Evolutionary conservation across 192 early-diverging fungal genomes (phyloP).

Genomic region (Rhizophagus sp.): DNA sequence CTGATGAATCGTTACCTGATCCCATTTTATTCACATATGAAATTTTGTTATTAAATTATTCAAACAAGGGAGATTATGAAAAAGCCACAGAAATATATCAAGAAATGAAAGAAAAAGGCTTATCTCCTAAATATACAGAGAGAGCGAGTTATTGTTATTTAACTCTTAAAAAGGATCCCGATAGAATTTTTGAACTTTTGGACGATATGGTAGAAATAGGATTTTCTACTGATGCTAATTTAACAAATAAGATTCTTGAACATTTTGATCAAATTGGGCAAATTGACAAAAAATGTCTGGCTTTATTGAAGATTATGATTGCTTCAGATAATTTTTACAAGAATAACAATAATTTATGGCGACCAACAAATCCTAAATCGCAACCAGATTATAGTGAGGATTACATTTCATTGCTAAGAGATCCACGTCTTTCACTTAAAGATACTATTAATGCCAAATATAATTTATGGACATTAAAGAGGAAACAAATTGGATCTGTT

Average conservation of each 20-base stretch:
- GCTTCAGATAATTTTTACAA: not conserved
- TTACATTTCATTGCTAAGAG: not conserved
- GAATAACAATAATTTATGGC: not conserved
- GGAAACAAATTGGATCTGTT: not conserved
- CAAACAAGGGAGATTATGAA: slow-evolving; percentile 2
- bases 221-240: not conserved
- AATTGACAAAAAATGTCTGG: not conserved
- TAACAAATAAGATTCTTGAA: slow-evolving; percentile 5
- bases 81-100: slow-evolving; percentile 16
- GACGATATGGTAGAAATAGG: not conserved
- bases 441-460: not conserved
- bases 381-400: not conserved
- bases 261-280: not conserved
- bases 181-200: not conserved
- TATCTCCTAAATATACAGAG: not conserved
- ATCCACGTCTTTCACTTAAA: slow-evolving; percentile 11
- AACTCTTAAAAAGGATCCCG: slow-evolving; percentile 5
- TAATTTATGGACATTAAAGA: not conserved
- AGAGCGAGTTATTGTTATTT: not conserved
- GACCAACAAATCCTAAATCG: not conserved
- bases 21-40: slow-evolving; percentile 7
- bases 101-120: not conserved
- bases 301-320: not conserved
- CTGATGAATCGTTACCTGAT: not conserved
- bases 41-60: slow-evolving; percentile 17